Conservation (phyloP, 1,284 basidiomycete species). For the Phellopilus nigrolimitatus region DNA sequence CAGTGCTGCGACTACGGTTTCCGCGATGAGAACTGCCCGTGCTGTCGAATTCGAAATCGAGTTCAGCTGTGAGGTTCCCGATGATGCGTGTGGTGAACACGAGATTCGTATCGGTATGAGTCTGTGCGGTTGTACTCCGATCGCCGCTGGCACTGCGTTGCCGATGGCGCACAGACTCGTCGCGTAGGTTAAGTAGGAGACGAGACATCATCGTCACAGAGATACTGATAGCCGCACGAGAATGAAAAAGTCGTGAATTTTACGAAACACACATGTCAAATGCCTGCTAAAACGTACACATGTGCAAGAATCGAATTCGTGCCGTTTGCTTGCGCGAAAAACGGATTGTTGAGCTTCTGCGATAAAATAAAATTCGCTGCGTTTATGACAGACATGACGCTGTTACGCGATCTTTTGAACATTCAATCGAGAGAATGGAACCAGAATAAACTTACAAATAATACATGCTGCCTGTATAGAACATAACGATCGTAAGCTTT, state of each 20-base stretch:
- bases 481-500: not conserved
- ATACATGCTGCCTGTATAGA: slow-evolving; percentile 14
- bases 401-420: not conserved
- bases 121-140: slow-evolving; percentile 1
- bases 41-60: slow-evolving; percentile 7
- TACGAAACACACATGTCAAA: not conserved
- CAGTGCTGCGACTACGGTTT: not conserved
- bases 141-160: not conserved
- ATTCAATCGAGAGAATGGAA: not conserved
- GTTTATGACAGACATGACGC: slow-evolving; percentile 18
- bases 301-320: slow-evolving; percentile 19
- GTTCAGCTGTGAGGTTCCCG: slow-evolving; percentile 16
- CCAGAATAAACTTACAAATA: slow-evolving; percentile 14
- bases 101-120: slow-evolving; percentile 18
- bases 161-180: slow-evolving; percentile 10
- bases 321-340: slow-evolving; percentile 16
- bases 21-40: too few relatives aligned
- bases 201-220: slow-evolving; percentile 18
- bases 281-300: slow-evolving; percentile 8
- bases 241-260: not conserved
- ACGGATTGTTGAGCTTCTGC: slow-evolving; percentile 13
- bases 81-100: slow-evolving; percentile 19
- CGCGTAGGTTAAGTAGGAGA: slow-evolving; percentile 17
- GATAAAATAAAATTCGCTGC: slow-evolving; percentile 14
- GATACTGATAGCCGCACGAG: slow-evolving; percentile 5